Percentiles rank a stretch among this genome's conserved stretches.
These are phyloP conservation scores for Entonaema liquescens DNA, from an alignment of 495 filamentous ascomycete genomes.

Conservation along the genomic window DNA sequence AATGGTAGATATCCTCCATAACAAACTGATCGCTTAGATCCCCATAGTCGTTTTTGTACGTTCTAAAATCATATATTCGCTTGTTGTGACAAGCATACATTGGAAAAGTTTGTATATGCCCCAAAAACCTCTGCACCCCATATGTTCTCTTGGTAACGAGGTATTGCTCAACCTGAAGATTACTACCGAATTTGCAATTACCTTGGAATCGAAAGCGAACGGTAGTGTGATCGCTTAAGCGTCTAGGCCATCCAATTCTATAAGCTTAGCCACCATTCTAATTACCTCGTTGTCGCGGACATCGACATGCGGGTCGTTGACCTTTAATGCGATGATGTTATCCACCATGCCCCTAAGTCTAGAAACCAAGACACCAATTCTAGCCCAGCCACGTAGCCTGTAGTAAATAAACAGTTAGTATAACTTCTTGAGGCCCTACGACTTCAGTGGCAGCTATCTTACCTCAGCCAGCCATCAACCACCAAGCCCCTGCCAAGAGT, in stretches of 20 bases:
- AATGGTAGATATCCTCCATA: background rate
- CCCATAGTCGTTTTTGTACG: background rate
- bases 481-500: slow-evolving; percentile 86
- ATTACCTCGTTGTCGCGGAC: slow-evolving; percentile 73
- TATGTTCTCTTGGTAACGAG: background rate
- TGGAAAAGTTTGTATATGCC: background rate
- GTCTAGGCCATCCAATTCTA: slow-evolving; percentile 90
- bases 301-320: slow-evolving; percentile 76
- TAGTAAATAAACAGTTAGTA: background rate
- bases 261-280: slow-evolving; percentile 74
- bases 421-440: background rate
- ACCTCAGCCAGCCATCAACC: slow-evolving; percentile 90
- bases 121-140: background rate
- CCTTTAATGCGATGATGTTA: slow-evolving; percentile 75
- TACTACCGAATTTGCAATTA: background rate
- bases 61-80: background rate
- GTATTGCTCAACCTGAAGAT: background rate
- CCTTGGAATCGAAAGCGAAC: background rate
- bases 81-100: background rate
- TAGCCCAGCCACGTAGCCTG: slow-evolving; percentile 86
- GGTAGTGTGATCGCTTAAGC: slow-evolving; percentile 41
- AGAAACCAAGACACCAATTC: slow-evolving; percentile 89
- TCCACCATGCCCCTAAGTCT: slow-evolving; percentile 87
- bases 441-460: background rate
- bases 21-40: background rate